phyloP scores from a whole-genome alignment of 1,139 yeast genomes.

The Taphrina communis region DNA sequence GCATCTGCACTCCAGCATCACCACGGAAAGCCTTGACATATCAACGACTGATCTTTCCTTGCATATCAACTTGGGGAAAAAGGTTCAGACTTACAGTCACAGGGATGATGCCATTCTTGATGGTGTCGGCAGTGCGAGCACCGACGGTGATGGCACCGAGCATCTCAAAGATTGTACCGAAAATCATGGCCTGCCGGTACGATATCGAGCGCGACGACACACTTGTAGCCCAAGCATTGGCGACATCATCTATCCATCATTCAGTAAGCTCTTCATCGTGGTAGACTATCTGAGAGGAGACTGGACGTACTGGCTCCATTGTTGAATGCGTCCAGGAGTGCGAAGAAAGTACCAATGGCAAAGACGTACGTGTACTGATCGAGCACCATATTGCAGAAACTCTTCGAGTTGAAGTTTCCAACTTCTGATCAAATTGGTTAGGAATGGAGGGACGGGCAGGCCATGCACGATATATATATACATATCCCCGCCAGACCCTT shows the following conservation, averaged over 20 bases:
- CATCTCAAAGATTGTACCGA: conserved; percentile 72
- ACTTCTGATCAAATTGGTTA: too few species aligned
- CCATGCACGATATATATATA: neutral
- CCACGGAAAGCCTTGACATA: conserved; percentile 59
- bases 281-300: neutral
- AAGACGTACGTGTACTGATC: conserved; percentile 50
- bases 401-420: too few species aligned
- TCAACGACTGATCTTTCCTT: neutral
- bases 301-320: conserved; percentile 64
- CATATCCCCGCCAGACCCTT: too few species aligned
- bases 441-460: neutral
- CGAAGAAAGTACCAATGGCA: conserved; percentile 64
- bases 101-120: conserved; percentile 66
- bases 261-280: neutral
- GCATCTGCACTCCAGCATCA: conserved; percentile 60
- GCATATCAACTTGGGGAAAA: conserved; percentile 50
- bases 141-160: conserved; percentile 78
- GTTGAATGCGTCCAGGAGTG: conserved; percentile 80
- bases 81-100: conserved; percentile 50
- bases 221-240: conserved; percentile 65
- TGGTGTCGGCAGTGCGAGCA: conserved; percentile 71
- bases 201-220: conserved; percentile 71
- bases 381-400: conserved; percentile 34
- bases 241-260: conserved; percentile 63
- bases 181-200: conserved; percentile 75